Evolutionary conservation across 2,329 filamentous ascomycete species (phyloP).

Genomic region (Trichoderma sp.): DNA sequence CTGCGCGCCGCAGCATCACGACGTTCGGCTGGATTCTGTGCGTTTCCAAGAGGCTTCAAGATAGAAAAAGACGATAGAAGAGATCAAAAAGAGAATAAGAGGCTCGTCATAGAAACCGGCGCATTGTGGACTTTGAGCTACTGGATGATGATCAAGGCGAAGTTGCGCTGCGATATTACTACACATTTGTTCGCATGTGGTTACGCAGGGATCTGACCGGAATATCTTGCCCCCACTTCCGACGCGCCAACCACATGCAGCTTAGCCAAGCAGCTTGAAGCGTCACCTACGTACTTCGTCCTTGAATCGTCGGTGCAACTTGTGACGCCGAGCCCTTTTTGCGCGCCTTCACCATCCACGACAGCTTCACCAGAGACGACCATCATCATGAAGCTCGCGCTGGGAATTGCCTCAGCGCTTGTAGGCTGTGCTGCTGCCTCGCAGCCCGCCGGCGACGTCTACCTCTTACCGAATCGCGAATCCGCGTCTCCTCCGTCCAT

Average conservation of each 20-base stretch:
- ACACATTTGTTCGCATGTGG: slow-evolving; percentile 18
- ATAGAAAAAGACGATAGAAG: neutral
- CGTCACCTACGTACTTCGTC: slow-evolving; percentile 23
- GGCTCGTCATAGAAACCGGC: neutral
- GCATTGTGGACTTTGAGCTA: slow-evolving; percentile 10
- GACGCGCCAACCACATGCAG: slow-evolving; percentile 34
- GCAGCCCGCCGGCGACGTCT: slow-evolving; percentile 54
- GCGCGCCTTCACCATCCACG: slow-evolving; percentile 34
- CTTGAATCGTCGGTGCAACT: slow-evolving; percentile 30
- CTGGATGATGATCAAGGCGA: slow-evolving; percentile 1
- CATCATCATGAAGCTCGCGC: slow-evolving; percentile 48
- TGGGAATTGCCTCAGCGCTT: slow-evolving; percentile 46
- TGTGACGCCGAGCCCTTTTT: slow-evolving; percentile 38
- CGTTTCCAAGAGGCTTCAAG: neutral
- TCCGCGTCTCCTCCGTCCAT: slow-evolving; percentile 45
- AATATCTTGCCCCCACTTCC: slow-evolving; percentile 38
- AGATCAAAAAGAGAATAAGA: neutral
- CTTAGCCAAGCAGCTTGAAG: slow-evolving; percentile 9
- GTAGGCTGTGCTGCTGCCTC: slow-evolving; percentile 45
- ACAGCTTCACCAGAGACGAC: slow-evolving; percentile 39
- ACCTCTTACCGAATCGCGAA: slow-evolving; percentile 49
- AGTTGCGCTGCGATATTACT: slow-evolving; percentile 26
- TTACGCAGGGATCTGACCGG: slow-evolving; percentile 34
- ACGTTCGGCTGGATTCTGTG: neutral
- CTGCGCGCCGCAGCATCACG: slow-evolving; percentile 34